Evolutionary conservation across 1,284 basidiomycete species (phyloP), one percentile per base, ranked within the genome.

Genomic region (Tilletia indica): DNA sequence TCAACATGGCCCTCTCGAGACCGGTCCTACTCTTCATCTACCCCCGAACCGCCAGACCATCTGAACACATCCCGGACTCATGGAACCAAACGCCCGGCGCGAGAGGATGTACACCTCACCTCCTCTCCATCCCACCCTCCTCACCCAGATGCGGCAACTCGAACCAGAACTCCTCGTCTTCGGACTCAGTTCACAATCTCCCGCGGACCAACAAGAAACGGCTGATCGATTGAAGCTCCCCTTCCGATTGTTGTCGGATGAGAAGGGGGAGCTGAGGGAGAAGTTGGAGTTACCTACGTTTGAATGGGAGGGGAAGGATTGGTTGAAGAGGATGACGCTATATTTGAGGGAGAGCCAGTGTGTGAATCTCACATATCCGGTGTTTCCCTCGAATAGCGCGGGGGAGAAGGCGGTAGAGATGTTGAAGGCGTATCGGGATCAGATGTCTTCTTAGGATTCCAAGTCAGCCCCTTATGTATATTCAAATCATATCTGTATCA

Each of bases 21-120:
- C 82, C 82, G 16, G 75, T 83, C 48, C 72, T 83, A 21, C 72
- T 83, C 42, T 80, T 80, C 71, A 63, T 80, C 70, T 73, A 79
- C 68, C 73, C 76, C 1, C 68, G 69, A 14, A 71, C 71, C 47
- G 72, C 2, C 45, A 68, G 21, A 68, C 74, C 12, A 49, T 70
- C 38, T 47, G 71, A 48, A 31, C 70, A 61, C 31, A 72, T 21
- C 21, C 71, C 70, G 11, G n/a, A 70, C 6, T 45, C 66, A 0
- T 75, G 78, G 77, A 68, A 74, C 21, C 3, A n/a, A 34, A 75
- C 77, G 36, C 70, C 72, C 0, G 74, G 69, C 1, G 69, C 76
- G 2, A 45, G 72, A 8, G 78, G 77, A 4, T 76, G 76, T 67
- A 76, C 73, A 0, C 72, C 70, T 0, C 74, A 80, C 36, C 72